Percentiles rank a stretch among this genome's conserved stretches.
Evolutionary conservation across 2,329 filamentous ascomycete species (phyloP).

Genomic region (Ilyonectria robusta): DNA sequence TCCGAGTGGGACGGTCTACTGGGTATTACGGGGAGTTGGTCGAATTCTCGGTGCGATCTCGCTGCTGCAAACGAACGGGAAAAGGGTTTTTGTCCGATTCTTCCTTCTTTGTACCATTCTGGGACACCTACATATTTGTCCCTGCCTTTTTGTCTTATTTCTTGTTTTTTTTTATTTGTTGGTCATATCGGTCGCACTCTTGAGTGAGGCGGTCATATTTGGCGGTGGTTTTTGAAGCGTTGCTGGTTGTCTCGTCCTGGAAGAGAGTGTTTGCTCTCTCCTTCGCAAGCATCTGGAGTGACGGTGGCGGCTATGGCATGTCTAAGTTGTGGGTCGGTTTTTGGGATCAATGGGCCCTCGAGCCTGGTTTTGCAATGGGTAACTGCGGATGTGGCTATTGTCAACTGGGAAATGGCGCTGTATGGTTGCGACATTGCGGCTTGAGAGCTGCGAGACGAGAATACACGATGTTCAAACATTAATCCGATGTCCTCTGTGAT

Average conservation of each 20-base stretch:
- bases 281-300: constrained; percentile 52
- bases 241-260: constrained; percentile 49
- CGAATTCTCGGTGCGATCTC: constrained; percentile 50
- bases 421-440: constrained; percentile 51
- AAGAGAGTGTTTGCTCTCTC: constrained; percentile 44
- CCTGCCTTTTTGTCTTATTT: constrained; percentile 41
- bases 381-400: constrained; percentile 51
- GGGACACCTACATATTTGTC: constrained; percentile 51
- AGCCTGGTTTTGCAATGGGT: constrained; percentile 55
- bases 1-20: constrained; percentile 48
- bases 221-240: constrained; percentile 44
- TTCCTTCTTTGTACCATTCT: constrained; percentile 49
- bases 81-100: constrained; percentile 48
- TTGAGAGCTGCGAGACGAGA: constrained; percentile 53
- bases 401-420: constrained; percentile 53
- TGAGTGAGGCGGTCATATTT: constrained; percentile 35
- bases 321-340: constrained; percentile 52
- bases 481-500: constrained; percentile 2
- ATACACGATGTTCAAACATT: constrained; percentile 55
- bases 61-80: constrained; percentile 50
- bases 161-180: constrained; percentile 37
- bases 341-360: constrained; percentile 51
- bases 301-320: constrained; percentile 50
- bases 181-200: constrained; percentile 24
- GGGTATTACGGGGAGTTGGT: constrained; percentile 56